Percentiles rank a stretch among this genome's conserved stretches.
Evolutionary conservation across 306 rosid species (phyloP).

Genomic region (Inga leiocalycina): DNA sequence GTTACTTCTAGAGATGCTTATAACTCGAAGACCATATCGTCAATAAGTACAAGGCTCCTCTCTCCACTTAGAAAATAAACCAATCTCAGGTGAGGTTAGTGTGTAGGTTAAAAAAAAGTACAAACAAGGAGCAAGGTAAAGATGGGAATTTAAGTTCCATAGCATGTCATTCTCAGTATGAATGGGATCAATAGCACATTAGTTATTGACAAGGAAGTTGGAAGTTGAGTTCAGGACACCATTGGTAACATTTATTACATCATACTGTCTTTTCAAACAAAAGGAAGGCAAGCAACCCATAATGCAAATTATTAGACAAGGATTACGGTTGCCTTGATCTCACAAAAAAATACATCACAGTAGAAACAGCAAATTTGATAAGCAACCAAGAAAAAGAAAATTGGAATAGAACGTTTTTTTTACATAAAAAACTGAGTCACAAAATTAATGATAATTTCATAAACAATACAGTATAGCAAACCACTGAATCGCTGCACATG

Average conservation of each 20-base stretch:
- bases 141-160: background rate
- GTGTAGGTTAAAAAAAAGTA: background rate
- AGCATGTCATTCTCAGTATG: background rate
- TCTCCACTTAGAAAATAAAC: background rate
- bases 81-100: background rate
- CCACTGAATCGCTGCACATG: background rate
- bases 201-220: background rate
- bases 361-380: slow-evolving; percentile 20
- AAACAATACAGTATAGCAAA: background rate
- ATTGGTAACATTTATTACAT: background rate
- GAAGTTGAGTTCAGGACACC: slow-evolving; percentile 8
- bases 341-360: background rate
- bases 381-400: background rate
- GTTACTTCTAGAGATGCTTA: background rate
- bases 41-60: background rate
- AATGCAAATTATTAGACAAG: slow-evolving; percentile 12
- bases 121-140: background rate
- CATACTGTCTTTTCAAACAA: slow-evolving; percentile 14
- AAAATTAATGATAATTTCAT: background rate
- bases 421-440: background rate
- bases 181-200: background rate
- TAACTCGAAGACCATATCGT: background rate
- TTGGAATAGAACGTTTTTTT: background rate
- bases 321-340: slow-evolving; percentile 21
- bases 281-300: background rate